phyloP scores from a whole-genome alignment of 768 basidiomycete genomes.

The Agaricus subrufescens region DNA sequence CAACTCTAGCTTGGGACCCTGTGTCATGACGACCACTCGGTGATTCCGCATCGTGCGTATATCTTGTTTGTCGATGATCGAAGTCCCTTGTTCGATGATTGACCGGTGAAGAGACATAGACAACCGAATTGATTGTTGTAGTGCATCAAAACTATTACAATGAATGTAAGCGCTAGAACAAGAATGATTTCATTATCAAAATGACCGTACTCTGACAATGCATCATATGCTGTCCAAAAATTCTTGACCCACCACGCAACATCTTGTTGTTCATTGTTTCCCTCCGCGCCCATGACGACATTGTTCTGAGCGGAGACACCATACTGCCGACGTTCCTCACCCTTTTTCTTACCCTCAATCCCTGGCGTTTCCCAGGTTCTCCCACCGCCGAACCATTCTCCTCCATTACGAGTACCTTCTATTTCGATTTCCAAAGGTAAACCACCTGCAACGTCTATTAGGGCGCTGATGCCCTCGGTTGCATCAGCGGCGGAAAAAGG shows the following conservation, averaged over 20 bases:
- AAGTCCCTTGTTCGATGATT: conserved; percentile 92
- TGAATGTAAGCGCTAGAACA: neutral
- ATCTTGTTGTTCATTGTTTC: conserved; percentile 23
- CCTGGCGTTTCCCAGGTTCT: conserved; percentile 65
- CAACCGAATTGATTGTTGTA: conserved; percentile 74
- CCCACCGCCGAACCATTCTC: conserved; percentile 93
- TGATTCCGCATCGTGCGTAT: conserved; percentile 87
- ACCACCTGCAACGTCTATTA: conserved; percentile 89
- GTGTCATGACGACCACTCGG: conserved; percentile 83
- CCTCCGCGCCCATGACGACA: conserved; percentile 14
- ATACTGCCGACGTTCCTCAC: conserved; percentile 24
- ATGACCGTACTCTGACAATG: conserved; percentile 74
- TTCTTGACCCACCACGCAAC: conserved; percentile 84
- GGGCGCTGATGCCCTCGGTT: conserved; percentile 81
- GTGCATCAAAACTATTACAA: conserved; percentile 52
- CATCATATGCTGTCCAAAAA: conserved; percentile 95
- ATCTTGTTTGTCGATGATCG: conserved; percentile 93
- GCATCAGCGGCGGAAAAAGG: conserved; percentile 91
- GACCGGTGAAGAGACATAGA: conserved; percentile 91
- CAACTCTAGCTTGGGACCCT: conserved; percentile 90
- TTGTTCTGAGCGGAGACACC: conserved; percentile 5
- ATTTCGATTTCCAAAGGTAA: conserved; percentile 88
- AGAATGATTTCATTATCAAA: conserved; percentile 11
- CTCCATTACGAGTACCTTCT: conserved; percentile 84
- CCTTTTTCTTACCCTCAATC: conserved; percentile 26